Evolutionary conservation across 495 filamentous ascomycete genomes (phyloP).

Genomic region (Penicillium tannophilum): DNA sequence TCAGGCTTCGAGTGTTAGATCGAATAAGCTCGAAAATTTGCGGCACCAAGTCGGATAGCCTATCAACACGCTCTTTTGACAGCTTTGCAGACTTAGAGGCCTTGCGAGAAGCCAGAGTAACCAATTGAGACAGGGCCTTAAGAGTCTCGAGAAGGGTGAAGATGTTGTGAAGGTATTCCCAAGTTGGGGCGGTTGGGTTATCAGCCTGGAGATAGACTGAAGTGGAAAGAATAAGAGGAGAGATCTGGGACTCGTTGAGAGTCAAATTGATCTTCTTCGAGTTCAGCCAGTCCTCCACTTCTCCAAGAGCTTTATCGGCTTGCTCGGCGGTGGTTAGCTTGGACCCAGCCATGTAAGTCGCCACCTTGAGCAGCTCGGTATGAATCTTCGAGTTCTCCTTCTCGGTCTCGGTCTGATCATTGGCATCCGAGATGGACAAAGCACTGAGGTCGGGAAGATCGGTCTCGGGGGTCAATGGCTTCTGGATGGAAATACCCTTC

Average conservation of each 20-base stretch:
- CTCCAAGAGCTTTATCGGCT: constrained; percentile 31
- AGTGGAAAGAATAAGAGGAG: constrained; percentile 29
- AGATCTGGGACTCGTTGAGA: constrained; percentile 22
- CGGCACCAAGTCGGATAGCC: constrained; percentile 26
- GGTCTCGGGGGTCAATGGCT: constrained; percentile 29
- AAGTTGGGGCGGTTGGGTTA: constrained; percentile 39
- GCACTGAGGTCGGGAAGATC: constrained; percentile 35
- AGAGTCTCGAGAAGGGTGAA: constrained; percentile 43
- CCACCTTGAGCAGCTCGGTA: constrained; percentile 34
- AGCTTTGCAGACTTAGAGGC: constrained; percentile 35
- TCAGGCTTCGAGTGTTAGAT: constrained; percentile 38
- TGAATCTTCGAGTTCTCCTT: constrained; percentile 37
- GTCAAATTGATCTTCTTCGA: constrained; percentile 30
- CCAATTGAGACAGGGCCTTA: constrained; percentile 39
- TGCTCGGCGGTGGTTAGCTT: constrained; percentile 37
- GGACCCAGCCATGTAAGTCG: constrained; percentile 40
- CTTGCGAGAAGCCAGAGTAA: constrained; percentile 35
- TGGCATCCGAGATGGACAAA: constrained; percentile 22
- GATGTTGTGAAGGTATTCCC: constrained; percentile 42
- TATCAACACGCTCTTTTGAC: constrained; percentile 37
- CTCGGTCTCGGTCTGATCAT: constrained; percentile 40
- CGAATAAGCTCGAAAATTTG: constrained; percentile 38
- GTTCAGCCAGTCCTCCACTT: constrained; percentile 40
- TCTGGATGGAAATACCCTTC: constrained; percentile 37
- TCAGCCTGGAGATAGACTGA: constrained; percentile 26